Conservation (phyloP, 768 basidiomycete genomes). For the Calvatia gigantea region DNA sequence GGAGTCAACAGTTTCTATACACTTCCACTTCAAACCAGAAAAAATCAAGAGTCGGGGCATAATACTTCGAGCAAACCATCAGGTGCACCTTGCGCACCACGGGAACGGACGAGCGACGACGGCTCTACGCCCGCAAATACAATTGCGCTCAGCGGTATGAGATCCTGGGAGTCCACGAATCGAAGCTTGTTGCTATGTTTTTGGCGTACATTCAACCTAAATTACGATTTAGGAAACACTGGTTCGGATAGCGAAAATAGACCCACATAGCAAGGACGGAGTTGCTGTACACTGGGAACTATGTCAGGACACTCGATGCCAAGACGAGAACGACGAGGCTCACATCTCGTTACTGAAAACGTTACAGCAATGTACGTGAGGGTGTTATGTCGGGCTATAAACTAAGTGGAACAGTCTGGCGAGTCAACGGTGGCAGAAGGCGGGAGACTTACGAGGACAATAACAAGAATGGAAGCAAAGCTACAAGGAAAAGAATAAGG, state of each 20-base stretch:
- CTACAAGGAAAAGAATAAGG: conserved; percentile 13
- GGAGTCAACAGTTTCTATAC: too few species aligned
- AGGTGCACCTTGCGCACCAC: too few species aligned
- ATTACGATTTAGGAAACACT: not conserved
- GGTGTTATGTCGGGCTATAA: conserved; percentile 25
- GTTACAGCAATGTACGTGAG: conserved; percentile 28
- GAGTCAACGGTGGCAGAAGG: not conserved
- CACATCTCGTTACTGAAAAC: conserved; percentile 28
- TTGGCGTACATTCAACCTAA: not conserved
- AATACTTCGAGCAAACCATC: too few species aligned
- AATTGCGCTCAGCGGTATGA: not conserved
- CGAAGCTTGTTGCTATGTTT: not conserved
- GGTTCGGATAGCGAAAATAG: not conserved
- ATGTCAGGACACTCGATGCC: not conserved
- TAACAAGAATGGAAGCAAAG: conserved; percentile 25
- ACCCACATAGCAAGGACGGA: conserved; percentile 19
- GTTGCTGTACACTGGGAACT: conserved; percentile 17
- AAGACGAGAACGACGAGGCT: conserved; percentile 8
- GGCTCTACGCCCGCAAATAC: too few species aligned
- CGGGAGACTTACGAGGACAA: conserved; percentile 21
- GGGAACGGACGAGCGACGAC: too few species aligned
- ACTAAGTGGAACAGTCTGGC: conserved; percentile 16
- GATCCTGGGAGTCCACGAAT: not conserved
- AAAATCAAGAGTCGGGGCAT: too few species aligned
- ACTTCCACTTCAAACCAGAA: too few species aligned